These are phyloP conservation scores for Aspergillus phoenicis DNA, from an alignment of 2,329 filamentous ascomycete species.

Conservation along the genomic window DNA sequence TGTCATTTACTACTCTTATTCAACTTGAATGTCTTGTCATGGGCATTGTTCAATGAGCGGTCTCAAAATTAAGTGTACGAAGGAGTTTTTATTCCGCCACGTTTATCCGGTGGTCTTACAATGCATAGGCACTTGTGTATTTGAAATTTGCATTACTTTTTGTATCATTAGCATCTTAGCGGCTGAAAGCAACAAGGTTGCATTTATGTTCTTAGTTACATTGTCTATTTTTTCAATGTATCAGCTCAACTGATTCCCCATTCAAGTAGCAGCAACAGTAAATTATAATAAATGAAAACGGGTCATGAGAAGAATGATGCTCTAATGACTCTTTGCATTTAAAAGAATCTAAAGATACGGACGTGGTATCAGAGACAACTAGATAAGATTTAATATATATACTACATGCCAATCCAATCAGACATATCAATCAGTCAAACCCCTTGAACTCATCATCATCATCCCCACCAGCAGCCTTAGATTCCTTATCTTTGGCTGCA, in stretches of 20 bases:
- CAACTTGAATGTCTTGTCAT: neutral
- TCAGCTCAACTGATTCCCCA: too few species aligned
- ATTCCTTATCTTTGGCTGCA: constrained; percentile 23
- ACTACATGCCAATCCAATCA: neutral
- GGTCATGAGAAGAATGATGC: neutral
- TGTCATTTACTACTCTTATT: neutral
- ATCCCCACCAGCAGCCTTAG: neutral
- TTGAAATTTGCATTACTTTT: neutral
- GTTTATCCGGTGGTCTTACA: neutral
- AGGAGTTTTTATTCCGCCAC: neutral
- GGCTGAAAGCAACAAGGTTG: neutral
- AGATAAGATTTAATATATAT: neutral
- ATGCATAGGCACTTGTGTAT: constrained; percentile 4
- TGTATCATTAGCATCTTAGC: constrained; percentile 8
- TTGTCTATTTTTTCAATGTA: too few species aligned
- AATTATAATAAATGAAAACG: too few species aligned
- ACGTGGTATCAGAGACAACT: constrained; percentile 4
- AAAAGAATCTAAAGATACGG: neutral
- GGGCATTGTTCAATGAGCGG: neutral
- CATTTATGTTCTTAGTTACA: neutral
- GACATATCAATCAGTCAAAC: constrained; percentile 48
- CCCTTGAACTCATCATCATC: constrained; percentile 58
- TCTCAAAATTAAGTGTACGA: neutral
- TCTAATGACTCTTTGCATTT: too few species aligned
- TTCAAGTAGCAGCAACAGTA: too few species aligned